These are phyloP conservation scores for Chrysosporium queenslandicum DNA, from an alignment of 2,329 filamentous ascomycete genomes.

Conservation along the genomic window DNA sequence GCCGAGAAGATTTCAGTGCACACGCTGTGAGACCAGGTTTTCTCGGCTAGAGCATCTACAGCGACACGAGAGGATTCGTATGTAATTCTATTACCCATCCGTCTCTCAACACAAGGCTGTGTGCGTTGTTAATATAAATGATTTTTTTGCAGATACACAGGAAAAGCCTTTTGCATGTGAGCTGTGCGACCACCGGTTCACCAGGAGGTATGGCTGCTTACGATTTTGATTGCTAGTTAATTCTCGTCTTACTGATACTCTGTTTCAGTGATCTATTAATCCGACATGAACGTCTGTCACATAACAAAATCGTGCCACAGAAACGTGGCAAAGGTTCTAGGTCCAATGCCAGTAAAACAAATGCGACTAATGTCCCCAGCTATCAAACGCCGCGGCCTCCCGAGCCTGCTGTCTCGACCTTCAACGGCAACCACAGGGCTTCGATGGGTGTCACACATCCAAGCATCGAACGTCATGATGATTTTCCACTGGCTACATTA, in stretches of 20 bases:
- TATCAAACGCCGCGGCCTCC: slow-evolving; percentile 16
- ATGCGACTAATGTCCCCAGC: slow-evolving; percentile 16
- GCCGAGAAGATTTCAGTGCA: slow-evolving; percentile 24
- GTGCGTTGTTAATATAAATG: neutral
- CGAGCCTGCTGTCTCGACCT: slow-evolving; percentile 11
- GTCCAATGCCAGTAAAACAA: slow-evolving; percentile 20
- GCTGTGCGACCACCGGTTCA: slow-evolving; percentile 40
- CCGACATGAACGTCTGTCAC: slow-evolving; percentile 41
- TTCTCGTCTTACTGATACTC: too few relatives aligned
- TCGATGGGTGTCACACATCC: neutral
- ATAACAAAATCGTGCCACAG: slow-evolving; percentile 32
- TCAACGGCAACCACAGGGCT: slow-evolving; percentile 27
- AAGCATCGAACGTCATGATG: slow-evolving; percentile 13
- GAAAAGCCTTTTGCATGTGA: slow-evolving; percentile 43
- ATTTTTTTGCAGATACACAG: slow-evolving; percentile 34
- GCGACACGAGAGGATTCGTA: slow-evolving; percentile 36
- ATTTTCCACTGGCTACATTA: slow-evolving; percentile 31
- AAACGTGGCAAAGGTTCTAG: slow-evolving; percentile 23
- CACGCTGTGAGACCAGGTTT: slow-evolving; percentile 40
- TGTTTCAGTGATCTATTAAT: slow-evolving; percentile 37
- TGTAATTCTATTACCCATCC: neutral
- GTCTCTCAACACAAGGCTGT: neutral
- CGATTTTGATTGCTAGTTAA: neutral
- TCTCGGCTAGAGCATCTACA: slow-evolving; percentile 42
- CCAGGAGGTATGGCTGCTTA: slow-evolving; percentile 32